Evolutionary conservation across 495 filamentous ascomycete species (phyloP).

Genomic region (Lichina pygmaea): DNA sequence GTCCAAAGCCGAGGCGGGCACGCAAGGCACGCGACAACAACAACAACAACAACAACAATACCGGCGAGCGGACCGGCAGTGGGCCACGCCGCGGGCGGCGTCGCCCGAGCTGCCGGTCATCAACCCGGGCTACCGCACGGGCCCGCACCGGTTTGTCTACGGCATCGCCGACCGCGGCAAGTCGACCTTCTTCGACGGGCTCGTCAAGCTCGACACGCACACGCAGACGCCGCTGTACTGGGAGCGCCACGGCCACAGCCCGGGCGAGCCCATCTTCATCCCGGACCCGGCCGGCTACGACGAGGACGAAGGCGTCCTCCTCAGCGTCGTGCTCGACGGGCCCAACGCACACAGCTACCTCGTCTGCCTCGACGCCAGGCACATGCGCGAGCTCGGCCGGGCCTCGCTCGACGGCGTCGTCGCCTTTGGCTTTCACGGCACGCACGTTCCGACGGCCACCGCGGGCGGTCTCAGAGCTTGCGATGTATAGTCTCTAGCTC

Average conservation of each 20-base stretch:
- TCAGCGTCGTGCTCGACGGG: constrained; percentile 50
- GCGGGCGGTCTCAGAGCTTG: no score
- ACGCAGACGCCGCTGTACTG: constrained; percentile 23
- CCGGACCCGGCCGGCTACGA: constrained; percentile 19
- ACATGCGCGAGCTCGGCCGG: constrained; percentile 35
- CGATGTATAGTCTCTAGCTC: no score
- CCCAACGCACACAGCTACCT: constrained; percentile 34
- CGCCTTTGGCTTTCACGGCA: constrained; percentile 47
- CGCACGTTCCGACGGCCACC: constrained; percentile 16
- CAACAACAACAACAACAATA: not conserved
- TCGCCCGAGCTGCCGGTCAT: constrained; percentile 37
- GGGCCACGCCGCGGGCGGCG: not conserved
- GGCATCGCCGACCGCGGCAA: constrained; percentile 25
- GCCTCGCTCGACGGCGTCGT: constrained; percentile 34
- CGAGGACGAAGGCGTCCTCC: constrained; percentile 46
- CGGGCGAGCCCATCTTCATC: constrained; percentile 52
- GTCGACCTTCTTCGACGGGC: constrained; percentile 33
- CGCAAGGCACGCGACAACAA: constrained; percentile 5
- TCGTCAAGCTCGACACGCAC: constrained; percentile 38
- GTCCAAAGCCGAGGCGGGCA: not conserved
- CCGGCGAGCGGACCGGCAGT: not conserved
- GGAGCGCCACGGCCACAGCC: constrained; percentile 33
- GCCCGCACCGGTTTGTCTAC: constrained; percentile 37
- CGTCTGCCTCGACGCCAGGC: constrained; percentile 36
- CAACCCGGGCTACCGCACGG: constrained; percentile 27